Evolutionary conservation across 352 stramenopile species (phyloP), one percentile per base, ranked within the genome.

Genomic region (Phytopythium chamaehyphon): DNA sequence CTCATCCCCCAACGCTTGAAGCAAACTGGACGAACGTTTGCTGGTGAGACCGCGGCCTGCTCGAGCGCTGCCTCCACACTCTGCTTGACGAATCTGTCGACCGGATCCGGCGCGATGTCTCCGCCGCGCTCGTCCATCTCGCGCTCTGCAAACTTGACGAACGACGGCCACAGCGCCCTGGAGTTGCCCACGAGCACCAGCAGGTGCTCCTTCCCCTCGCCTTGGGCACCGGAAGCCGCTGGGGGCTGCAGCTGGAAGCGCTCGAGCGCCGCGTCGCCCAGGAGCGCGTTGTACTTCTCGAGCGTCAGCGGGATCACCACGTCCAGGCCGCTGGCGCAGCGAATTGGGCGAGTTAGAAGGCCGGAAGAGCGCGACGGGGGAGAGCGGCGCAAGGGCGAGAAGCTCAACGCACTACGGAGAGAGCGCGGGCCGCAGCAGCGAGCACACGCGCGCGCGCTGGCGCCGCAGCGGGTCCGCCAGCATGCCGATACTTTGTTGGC

Each of bases 121-220:
- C 68, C 14, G 56, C 33, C 6, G 49, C 58, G 21, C 51, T 44
- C 26, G 61, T 57, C 40, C 18, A 72, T 68, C 50, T 83, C 66
- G 10, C 40, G 42, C 12, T 63, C 39, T 23, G 73, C 68, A 40
- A 76, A 73, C 21, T 61, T 47, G 26, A 90, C 40, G 49, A 88
- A 75, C 21, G 72, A 64, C 21, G 47, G 16, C 79, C 79, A 90
- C 24, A 88, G 44, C 10, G 59, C 54, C 33, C 64, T 71, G 26
- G 76, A 86, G 59, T 90, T 88, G 45, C 79, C 79, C 45, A 90
- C 59, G 46, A 90, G 67, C 44, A 88, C 59, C n/a, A 90, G 40
- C 24, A 86, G 66, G 58, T 84, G 69, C 19, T 74, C 70, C 12
- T 46, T 49, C 36, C 47, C 56, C 38, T 45, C 48, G 15, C 18